These are phyloP conservation scores for Pseudogymnoascus sp. DNA, from an alignment of 2,329 filamentous ascomycete genomes.

Conservation along the genomic window DNA sequence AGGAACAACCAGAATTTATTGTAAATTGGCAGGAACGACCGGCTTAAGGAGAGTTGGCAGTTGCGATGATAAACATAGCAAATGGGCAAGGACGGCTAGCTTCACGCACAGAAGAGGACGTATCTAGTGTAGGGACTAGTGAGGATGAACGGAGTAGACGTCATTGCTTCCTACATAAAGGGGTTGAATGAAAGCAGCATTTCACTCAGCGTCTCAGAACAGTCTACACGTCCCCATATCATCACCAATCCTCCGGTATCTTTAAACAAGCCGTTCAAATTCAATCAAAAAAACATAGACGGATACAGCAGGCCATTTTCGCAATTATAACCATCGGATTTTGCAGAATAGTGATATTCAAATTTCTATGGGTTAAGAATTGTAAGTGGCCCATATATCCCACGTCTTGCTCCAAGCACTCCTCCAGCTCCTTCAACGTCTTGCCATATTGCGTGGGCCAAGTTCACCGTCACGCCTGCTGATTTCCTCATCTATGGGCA, in stretches of 20 bases:
- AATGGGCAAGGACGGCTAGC: not conserved
- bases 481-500: not conserved
- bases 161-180: not conserved
- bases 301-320: not conserved
- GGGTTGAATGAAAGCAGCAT: no score
- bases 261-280: conserved; percentile 43
- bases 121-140: not conserved
- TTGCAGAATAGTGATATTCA: not conserved
- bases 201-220: conserved; percentile 46
- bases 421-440: not conserved
- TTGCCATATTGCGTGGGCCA: not conserved
- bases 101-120: not conserved
- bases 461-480: not conserved
- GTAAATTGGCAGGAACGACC: not conserved
- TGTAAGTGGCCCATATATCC: not conserved
- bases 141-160: not conserved
- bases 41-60: not conserved
- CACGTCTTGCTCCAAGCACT: not conserved
- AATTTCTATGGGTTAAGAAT: not conserved
- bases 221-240: conserved; percentile 38
- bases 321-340: not conserved
- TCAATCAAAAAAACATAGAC: conserved; percentile 27
- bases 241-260: conserved; percentile 49
- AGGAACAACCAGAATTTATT: not conserved
- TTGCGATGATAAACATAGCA: not conserved